Evolutionary conservation across 352 stramenopile genomes (phyloP), one percentile per base, ranked within the genome.

Genomic region (Phytophthora hibernalis): DNA sequence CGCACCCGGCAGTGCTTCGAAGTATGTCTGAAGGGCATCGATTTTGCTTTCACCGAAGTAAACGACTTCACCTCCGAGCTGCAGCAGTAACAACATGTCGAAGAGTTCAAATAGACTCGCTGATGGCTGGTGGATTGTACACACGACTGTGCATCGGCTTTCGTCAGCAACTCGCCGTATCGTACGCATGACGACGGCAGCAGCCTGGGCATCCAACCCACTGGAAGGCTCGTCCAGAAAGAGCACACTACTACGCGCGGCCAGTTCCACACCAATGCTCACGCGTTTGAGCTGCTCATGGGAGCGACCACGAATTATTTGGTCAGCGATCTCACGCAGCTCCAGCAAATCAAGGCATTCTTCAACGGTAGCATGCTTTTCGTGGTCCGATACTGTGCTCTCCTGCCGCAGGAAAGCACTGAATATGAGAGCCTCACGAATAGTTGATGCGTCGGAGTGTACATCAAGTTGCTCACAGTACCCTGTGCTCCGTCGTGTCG

Each of bases 391-490:
- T 18, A 80, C 53, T 11, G 48, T n/a, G 38, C 40, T 66, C 13
- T 63, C 57, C 53, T 80, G 72, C 21, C 89, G 69, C 20, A 97
- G 60, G 42, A 85, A 87, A 4, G 92, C 90, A 48, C 81, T 93
- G 65, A 98, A 97, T 10, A 69, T 50, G 33, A 98, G 89, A n/a
- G 89, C 83, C 64, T 98, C 93, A 13, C 90, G 76, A 42, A 93
- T 85, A 8, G 93, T 98, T 7, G 84, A 78, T 5, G 87, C 94
- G 30, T 31, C 26, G 26, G 26, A 31, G 26, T 31, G 26, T 7
- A 31, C 26, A 31, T 31, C 26, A 31, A 31, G 89, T 51, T 97
- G 90, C 49, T 83, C 75, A 24, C 75, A 83, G 70, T 81, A 83
- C n/a, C 72, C 75, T 6, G 74, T 77, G 18, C 52, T 56, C 2